Evolutionary conservation across 108 stramenopile species (phyloP).

Genomic region (Cyclotella choctawhatcheeana): DNA sequence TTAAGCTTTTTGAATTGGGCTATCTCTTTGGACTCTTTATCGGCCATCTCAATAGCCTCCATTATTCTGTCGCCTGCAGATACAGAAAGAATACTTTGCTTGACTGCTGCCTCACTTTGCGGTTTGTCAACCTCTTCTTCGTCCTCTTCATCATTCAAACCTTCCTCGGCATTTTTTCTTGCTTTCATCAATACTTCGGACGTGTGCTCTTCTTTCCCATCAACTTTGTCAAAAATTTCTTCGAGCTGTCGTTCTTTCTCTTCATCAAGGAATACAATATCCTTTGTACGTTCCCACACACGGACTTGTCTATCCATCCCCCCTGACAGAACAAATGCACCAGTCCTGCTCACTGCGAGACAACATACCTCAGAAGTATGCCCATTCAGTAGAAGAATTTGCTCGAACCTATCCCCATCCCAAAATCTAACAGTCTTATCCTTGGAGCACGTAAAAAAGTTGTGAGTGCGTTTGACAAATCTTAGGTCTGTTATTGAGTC

Average conservation of each 20-base stretch:
- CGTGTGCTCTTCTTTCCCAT: slow-evolving; percentile 61
- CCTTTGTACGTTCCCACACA: slow-evolving; percentile 96
- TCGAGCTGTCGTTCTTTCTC: slow-evolving; percentile 94
- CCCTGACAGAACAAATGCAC: slow-evolving; percentile 86
- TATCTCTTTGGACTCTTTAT: slow-evolving; percentile 79
- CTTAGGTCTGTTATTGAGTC: slow-evolving; percentile 93
- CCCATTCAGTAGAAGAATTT: slow-evolving; percentile 89
- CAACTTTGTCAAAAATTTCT: slow-evolving; percentile 84
- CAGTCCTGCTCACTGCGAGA: slow-evolving; percentile 85
- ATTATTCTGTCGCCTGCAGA: slow-evolving; percentile 93
- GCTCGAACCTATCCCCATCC: slow-evolving; percentile 98
- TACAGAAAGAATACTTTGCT: slow-evolving; percentile 82
- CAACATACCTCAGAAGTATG: slow-evolving; percentile 92
- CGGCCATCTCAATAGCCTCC: slow-evolving; percentile 93
- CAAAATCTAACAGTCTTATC: slow-evolving; percentile 95
- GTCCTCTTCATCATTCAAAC: slow-evolving; percentile 49
- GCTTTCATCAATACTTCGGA: slow-evolving; percentile 51
- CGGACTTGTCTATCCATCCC: slow-evolving; percentile 96
- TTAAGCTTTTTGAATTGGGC: slow-evolving; percentile 56
- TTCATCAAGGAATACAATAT: slow-evolving; percentile 97
- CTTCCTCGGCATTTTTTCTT: slow-evolving; percentile 54
- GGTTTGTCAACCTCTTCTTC: slow-evolving; percentile 60
- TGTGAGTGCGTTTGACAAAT: slow-evolving; percentile 92
- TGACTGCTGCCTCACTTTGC: slow-evolving; percentile 90
- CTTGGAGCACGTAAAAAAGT: slow-evolving; percentile 95